Evolutionary conservation across 129 eudicot species (phyloP), one percentile per base, ranked within the genome.

Genomic region (Glebionis coronaria): DNA sequence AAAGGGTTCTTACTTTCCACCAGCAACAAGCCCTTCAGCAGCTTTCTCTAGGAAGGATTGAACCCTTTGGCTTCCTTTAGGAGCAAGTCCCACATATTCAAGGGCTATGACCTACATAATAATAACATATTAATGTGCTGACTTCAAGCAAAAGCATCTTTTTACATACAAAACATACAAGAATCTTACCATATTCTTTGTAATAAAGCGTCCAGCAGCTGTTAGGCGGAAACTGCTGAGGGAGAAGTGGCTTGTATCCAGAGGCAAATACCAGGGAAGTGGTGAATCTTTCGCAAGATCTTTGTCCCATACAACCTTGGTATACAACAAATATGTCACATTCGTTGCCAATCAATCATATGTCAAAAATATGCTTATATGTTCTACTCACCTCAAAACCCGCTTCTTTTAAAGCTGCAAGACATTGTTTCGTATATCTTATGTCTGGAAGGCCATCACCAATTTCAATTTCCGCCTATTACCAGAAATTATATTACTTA

Each of bases 381-480:
- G 44, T 62, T 44, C 5, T 49, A 78, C 76, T 76, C 59, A 91
- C 98, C 82, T 92, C 98, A 79, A 92, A 92, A 21, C 96, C 98
- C 52, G 95, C 95, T 82, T 88, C 70, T 78, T 91, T 88, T 40
- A 91, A 68, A 40, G 96, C 97, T 14, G 87, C 94, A 72, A 91
- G 84, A 78, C 97, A 91, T 60, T 85, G 83, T 71, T 71, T 70
- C 23, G 96, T 91, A 54, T 76, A 62, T 76, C 96, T 83, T 44
- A 91, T 81, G 63, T 91, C 96, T 10, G 97, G 96, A 71, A 88
- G 97, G 44, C 96, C 97, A 78, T 91, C 85, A 63, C 97, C 98
- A 25, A 88, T 85, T 83, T 93, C 98, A 54, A 93, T 82, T 75
- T 88, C 98, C 19, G 92, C 95, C 95, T 93, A 86, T 60, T 25